phyloP scores from a whole-genome alignment of 2,329 filamentous ascomycete genomes.

The Venturia nashicola region DNA sequence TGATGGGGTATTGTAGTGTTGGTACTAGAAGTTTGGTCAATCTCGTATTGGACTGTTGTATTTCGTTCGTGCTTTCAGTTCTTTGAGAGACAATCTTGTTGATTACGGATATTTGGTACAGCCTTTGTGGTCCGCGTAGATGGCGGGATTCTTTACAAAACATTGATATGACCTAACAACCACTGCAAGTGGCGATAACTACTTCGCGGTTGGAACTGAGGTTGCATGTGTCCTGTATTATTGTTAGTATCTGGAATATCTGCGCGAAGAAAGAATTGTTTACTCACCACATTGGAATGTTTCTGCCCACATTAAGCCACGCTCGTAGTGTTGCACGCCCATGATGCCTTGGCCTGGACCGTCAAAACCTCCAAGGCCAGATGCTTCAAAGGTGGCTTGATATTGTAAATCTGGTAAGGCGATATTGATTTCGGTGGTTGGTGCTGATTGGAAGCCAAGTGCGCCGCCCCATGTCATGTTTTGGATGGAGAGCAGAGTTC shows the following conservation, averaged over 20 bases:
- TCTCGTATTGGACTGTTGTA: not conserved
- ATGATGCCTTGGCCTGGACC: conserved; percentile 9
- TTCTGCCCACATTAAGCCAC: conserved; percentile 7
- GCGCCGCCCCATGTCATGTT: conserved; percentile 15
- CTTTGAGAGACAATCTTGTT: not conserved
- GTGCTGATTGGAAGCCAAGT: conserved; percentile 12
- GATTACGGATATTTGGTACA: not conserved
- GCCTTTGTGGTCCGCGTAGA: not conserved
- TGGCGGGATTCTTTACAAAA: not conserved
- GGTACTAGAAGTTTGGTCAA: not conserved
- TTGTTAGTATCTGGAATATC: conserved; percentile 12
- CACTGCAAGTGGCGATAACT: conserved; percentile 8
- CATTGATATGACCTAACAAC: conserved; percentile 4
- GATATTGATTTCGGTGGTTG: conserved; percentile 11
- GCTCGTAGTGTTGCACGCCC: conserved; percentile 9
- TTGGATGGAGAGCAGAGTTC: conserved; percentile 11
- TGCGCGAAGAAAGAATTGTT: too few species aligned
- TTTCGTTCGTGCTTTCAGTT: not conserved
- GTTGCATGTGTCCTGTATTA: conserved; percentile 26
- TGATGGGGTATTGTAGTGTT: not conserved
- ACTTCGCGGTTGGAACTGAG: conserved; percentile 7
- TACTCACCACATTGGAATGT: conserved; percentile 3
- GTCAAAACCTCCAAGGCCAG: conserved; percentile 9
- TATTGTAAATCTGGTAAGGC: conserved; percentile 13
- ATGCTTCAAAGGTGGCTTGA: conserved; percentile 9